phyloP scores from a whole-genome alignment of 2,329 filamentous ascomycete species.

The Aspergillus pseudoglaucus region DNA sequence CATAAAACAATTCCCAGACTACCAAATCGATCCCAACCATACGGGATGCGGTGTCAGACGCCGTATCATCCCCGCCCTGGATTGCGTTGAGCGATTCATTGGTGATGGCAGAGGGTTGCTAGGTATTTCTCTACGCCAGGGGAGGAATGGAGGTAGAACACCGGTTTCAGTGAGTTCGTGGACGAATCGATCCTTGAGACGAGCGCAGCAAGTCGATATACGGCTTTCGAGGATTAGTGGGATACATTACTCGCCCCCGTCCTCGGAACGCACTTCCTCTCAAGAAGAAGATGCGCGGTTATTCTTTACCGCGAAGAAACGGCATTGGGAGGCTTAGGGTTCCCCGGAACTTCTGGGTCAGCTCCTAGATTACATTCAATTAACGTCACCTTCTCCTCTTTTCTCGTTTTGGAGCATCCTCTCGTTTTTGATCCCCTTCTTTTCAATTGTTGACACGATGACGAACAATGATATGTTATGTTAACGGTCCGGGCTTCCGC shows the following conservation, averaged over 20 bases:
- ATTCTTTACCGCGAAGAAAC: conserved; percentile 30
- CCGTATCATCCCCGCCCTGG: conserved; percentile 33
- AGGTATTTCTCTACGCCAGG: conserved; percentile 17
- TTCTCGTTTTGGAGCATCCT: background rate
- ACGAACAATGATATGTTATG: background rate
- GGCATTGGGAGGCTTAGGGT: conserved; percentile 28
- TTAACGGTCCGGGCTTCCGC: conserved; percentile 2
- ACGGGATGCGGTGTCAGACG: conserved; percentile 37
- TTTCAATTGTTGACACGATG: background rate
- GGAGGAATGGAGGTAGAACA: conserved; percentile 9
- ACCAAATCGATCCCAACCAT: conserved; percentile 38
- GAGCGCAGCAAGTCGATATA: conserved; percentile 19
- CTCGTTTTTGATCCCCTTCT: too few relatives aligned
- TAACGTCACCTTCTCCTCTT: background rate
- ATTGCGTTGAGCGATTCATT: conserved; percentile 32
- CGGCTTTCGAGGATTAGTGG: conserved; percentile 19
- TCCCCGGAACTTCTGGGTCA: too few relatives aligned
- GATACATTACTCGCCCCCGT: conserved; percentile 12
- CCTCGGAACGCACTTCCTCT: conserved; percentile 6
- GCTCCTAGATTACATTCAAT: background rate
- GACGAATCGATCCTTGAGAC: conserved; percentile 13
- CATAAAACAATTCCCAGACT: conserved; percentile 37
- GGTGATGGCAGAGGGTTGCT: conserved; percentile 26
- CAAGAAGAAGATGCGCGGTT: conserved; percentile 26
- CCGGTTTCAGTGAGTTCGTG: conserved; percentile 12